phyloP scores from a whole-genome alignment of 2,329 filamentous ascomycete genomes.

The Curvularia sp. region DNA sequence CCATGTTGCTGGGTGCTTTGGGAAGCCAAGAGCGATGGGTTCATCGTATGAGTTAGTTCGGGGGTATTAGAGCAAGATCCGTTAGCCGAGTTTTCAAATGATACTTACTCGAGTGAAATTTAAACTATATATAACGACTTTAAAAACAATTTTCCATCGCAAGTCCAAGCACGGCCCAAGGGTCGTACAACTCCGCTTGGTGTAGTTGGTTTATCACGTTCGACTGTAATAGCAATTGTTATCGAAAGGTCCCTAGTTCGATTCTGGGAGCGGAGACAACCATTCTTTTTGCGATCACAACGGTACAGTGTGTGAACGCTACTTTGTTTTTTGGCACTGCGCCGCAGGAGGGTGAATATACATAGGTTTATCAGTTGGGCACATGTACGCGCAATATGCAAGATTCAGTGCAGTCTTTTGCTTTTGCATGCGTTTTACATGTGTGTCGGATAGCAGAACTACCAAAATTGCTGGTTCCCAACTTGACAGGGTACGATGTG shows the following conservation, averaged over 20 bases:
- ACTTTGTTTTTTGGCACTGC: neutral
- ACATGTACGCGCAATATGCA: neutral
- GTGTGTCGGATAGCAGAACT: neutral
- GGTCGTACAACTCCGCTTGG: conserved; percentile 33
- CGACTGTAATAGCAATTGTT: conserved; percentile 47
- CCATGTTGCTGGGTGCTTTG: conserved; percentile 25
- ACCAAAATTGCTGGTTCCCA: neutral
- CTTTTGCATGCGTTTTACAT: neutral
- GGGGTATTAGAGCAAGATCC: neutral
- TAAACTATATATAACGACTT: too few species aligned
- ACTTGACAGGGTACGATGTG: neutral
- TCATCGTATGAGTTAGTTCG: conserved; percentile 3
- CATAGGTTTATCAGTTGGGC: too few species aligned
- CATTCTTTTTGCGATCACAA: conserved; percentile 12
- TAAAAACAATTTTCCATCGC: neutral
- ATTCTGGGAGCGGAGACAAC: conserved; percentile 47
- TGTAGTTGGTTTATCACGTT: conserved; percentile 49
- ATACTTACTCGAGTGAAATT: too few species aligned
- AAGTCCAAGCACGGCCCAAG: conserved; percentile 25
- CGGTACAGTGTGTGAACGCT: neutral
- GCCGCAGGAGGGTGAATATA: neutral
- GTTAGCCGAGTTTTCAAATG: neutral
- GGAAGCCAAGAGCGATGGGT: neutral
- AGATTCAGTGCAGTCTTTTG: neutral
- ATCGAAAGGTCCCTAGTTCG: conserved; percentile 47